Conservation (phyloP, 1,284 basidiomycete species). For the Sporisorium scitamineum region DNA sequence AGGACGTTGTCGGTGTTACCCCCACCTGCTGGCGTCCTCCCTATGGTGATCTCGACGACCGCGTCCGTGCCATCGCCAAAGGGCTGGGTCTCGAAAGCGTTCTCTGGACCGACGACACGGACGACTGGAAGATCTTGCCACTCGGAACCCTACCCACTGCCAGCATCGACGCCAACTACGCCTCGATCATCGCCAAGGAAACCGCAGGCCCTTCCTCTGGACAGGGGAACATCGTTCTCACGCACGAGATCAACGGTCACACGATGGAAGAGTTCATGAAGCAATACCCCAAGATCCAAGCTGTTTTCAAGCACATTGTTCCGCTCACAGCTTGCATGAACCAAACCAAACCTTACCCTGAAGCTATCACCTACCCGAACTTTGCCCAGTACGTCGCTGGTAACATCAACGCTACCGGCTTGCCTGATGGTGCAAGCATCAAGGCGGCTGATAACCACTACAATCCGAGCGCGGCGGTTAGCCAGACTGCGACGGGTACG, state of each 20-base stretch:
- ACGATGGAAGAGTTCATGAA: conserved; percentile 64
- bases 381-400: conserved; percentile 59
- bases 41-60: conserved; percentile 73
- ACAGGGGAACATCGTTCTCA: conserved; percentile 68
- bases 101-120: conserved; percentile 72
- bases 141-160: conserved; percentile 65
- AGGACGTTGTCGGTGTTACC: conserved; percentile 72
- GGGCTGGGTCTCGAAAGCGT: conserved; percentile 72
- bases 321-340: conserved; percentile 67
- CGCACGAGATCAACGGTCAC: conserved; percentile 65
- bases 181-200: conserved; percentile 69
- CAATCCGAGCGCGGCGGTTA: conserved; percentile 24
- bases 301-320: conserved; percentile 64
- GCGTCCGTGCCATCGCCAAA: conserved; percentile 72
- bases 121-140: conserved; percentile 71
- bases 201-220: conserved; percentile 70
- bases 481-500: conserved; percentile 26
- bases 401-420: conserved; percentile 55
- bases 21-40: conserved; percentile 72
- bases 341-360: conserved; percentile 70
- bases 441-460: conserved; percentile 37
- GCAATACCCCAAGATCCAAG: conserved; percentile 60
- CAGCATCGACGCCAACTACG: conserved; percentile 71
- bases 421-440: conserved; percentile 49
- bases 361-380: conserved; percentile 69